These are phyloP conservation scores for Candida cerambycidarum DNA, from an alignment of 805 yeast genomes.

Conservation along the genomic window DNA sequence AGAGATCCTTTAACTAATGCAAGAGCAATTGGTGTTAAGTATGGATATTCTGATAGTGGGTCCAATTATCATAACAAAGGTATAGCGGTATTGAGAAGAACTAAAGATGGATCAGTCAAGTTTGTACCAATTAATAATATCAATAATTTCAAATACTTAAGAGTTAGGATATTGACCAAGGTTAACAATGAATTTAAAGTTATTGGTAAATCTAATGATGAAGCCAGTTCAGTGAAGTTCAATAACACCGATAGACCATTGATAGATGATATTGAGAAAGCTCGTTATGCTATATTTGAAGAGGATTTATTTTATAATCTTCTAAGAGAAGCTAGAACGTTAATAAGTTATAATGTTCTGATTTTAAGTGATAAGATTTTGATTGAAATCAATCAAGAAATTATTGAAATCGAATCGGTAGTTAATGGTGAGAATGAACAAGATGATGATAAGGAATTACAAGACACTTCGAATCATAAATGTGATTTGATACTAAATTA, in stretches of 20 bases:
- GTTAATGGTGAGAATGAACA: conserved; percentile 45
- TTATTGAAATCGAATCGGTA: conserved; percentile 70
- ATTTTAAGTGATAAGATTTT: conserved; percentile 63
- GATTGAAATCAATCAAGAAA: conserved; percentile 63
- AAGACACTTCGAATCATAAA: conserved; percentile 30
- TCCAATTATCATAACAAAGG: conserved; percentile 75
- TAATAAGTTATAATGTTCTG: conserved; percentile 68
- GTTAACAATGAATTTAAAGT: conserved; percentile 53
- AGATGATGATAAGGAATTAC: conserved; percentile 23
- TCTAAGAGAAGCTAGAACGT: conserved; percentile 67
- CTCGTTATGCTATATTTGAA: conserved; percentile 78
- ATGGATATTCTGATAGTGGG: conserved; percentile 91
- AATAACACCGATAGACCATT: conserved; percentile 19
- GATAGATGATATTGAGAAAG: conserved; percentile 58
- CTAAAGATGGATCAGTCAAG: conserved; percentile 32
- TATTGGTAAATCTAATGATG: conserved; percentile 53
- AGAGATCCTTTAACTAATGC: conserved; percentile 49
- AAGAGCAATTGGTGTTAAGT: conserved; percentile 73
- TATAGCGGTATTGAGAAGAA: conserved; percentile 64
- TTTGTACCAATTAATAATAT: conserved; percentile 30
- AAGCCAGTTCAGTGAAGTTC: not conserved
- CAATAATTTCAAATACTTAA: conserved; percentile 46
- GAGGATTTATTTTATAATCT: conserved; percentile 83
- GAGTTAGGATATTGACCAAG: conserved; percentile 59
- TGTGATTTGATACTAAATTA: conserved; percentile 57